phyloP scores from a whole-genome alignment of 2,329 filamentous ascomycete species.

The Colletotrichum salicis region DNA sequence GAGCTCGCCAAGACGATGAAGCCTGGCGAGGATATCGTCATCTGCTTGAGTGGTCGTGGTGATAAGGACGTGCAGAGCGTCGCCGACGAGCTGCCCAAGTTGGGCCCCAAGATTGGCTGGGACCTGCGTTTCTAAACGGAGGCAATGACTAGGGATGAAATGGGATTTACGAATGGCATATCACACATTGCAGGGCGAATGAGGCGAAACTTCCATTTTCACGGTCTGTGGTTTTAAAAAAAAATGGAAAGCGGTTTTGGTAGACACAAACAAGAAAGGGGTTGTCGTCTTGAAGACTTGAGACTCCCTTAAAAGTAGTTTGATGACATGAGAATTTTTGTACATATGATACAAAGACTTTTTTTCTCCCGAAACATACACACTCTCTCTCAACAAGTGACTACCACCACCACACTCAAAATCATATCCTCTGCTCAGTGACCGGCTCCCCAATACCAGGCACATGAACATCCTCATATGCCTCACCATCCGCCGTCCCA shows the following conservation, averaged over 20 bases:
- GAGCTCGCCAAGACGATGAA: conserved; percentile 93
- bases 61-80: conserved; percentile 99
- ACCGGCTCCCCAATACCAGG: conserved; percentile 46
- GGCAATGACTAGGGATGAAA: background rate
- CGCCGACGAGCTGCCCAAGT: conserved; percentile 87
- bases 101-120: conserved; percentile 89
- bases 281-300: background rate
- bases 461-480: conserved; percentile 50
- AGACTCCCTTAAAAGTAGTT: background rate
- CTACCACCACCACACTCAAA: background rate
- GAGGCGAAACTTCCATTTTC: conserved; percentile 17
- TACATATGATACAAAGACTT: conserved; percentile 36
- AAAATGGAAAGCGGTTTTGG: conserved; percentile 20
- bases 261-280: conserved; percentile 2
- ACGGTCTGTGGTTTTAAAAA: background rate
- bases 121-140: conserved; percentile 67
- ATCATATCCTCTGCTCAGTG: conserved; percentile 1
- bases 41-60: conserved; percentile 91
- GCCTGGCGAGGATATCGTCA: conserved; percentile 89
- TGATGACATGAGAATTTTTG: conserved; percentile 15
- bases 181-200: conserved; percentile 11
- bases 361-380: background rate
- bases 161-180: conserved; percentile 7
- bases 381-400: background rate
- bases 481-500: conserved; percentile 45